Conservation (phyloP, 495 filamentous ascomycete genomes). For the Recurvomyces mirabilis region DNA sequence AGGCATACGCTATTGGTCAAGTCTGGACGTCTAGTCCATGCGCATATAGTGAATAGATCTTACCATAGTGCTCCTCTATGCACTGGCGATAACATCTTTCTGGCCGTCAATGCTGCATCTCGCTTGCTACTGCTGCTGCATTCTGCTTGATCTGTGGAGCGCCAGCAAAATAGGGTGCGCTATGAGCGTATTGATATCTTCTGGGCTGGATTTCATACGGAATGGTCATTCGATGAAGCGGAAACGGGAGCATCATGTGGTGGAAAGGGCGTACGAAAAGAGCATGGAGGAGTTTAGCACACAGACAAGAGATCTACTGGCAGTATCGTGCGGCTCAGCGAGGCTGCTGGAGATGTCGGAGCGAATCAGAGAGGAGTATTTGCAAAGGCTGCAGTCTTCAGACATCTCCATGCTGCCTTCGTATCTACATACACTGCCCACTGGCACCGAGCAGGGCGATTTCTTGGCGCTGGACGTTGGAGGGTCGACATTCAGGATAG, state of each 20-base stretch:
- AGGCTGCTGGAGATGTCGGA: slow-evolving; percentile 44
- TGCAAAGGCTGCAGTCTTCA: slow-evolving; percentile 40
- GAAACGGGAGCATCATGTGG: slow-evolving; percentile 27
- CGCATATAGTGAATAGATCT: no score
- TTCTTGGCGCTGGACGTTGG: slow-evolving; percentile 56
- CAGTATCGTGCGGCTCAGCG: slow-evolving; percentile 31
- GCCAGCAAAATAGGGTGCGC: slow-evolving; percentile 41
- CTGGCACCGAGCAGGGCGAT: slow-evolving; percentile 48
- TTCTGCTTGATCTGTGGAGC: slow-evolving; percentile 43
- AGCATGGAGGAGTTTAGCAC: slow-evolving; percentile 40
- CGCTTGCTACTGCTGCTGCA: slow-evolving; percentile 10
- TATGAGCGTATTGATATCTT: slow-evolving; percentile 42
- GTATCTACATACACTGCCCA: slow-evolving; percentile 51
- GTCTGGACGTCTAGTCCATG: no score
- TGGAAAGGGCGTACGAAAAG: slow-evolving; percentile 20
- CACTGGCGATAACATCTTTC: no score
- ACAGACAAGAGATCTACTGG: slow-evolving; percentile 41
- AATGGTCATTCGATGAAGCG: slow-evolving; percentile 15
- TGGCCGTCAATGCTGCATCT: slow-evolving; percentile 16
- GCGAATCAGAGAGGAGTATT: slow-evolving; percentile 49
- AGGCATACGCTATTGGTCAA: no score
- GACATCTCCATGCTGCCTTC: slow-evolving; percentile 56
- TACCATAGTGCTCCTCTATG: no score
- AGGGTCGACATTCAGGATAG: slow-evolving; percentile 55
- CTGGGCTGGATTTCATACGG: slow-evolving; percentile 39